Base-by-base conservation (phyloP, 257 asterid genomes). In the Przewalskia tangutica region DNA sequence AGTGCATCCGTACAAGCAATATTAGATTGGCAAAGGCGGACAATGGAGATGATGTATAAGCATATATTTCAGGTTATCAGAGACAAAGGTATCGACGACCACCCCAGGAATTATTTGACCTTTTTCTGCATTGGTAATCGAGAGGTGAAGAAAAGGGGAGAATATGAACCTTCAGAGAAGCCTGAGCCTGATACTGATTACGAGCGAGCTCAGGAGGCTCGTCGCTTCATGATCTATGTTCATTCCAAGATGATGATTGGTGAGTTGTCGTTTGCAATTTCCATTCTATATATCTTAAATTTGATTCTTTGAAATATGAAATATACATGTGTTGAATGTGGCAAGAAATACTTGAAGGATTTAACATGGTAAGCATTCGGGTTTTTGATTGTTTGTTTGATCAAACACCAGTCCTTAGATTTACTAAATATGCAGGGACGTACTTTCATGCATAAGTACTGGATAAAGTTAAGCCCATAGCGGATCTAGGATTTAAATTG, bases 241-340 rank as follows among this genome's bases (percentile, higher is more conserved):
- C 98, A 94, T 81, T 64, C 98, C 82, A 94, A 94, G 85, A 90
- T 94, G 98, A 93, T 94, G 97, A 94, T 94, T 7, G 95, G 98
- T 94, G 79, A 84, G 83, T 13, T 59, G 2, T 36, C 48, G 38
- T 71, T 79, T 10, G 56, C 34, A 42, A 48, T 16, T 42, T 1
- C 53, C 14, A 11, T 32, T 55, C 44, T 23, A 27, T 27, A 27
- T 71, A 16, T 79, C 48, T 27, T 51, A 59, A 48, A 4, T 70
- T 71, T 2, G 20, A 16, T 3, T 32, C 14, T 34, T 4, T 44
- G 7, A 6, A 55, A 46, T 56, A 51, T 42, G 12, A 56, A 77
- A 5, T 56, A 32, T 66, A 6, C 23, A 14, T 16, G 27, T 36
- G 13, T 7, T 36, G 12, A 66, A 36, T 66, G 42, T 16, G 42